These are phyloP conservation scores for Amesomyces nigricolor DNA, from an alignment of 2,329 filamentous ascomycete species.

Conservation along the genomic window DNA sequence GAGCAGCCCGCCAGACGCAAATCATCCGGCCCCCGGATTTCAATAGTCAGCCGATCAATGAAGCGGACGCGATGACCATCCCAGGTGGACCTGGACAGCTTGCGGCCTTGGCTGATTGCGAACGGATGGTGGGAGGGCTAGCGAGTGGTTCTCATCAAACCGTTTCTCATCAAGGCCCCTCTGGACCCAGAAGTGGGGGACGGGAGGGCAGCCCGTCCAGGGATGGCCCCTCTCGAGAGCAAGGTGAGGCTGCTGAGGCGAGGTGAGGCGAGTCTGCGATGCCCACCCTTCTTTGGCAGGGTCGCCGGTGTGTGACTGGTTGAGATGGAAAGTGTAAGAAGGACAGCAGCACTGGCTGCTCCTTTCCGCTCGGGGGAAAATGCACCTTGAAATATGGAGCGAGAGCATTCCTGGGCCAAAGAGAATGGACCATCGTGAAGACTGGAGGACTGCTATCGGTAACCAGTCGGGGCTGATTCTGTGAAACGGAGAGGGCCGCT, in stretches of 20 bases:
- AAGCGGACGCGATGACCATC: neutral
- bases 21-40: slow-evolving; percentile 7
- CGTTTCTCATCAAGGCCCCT: slow-evolving; percentile 2
- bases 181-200: slow-evolving; percentile 7
- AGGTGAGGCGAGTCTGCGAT: neutral
- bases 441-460: neutral
- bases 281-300: neutral
- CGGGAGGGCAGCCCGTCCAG: neutral
- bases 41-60: slow-evolving; percentile 4
- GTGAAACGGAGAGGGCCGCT: neutral
- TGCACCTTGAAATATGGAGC: neutral
- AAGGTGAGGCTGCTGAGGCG: neutral
- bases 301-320: neutral
- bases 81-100: neutral
- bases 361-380: neutral
- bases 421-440: neutral
- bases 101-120: slow-evolving; percentile 6
- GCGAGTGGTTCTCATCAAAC: slow-evolving; percentile 13
- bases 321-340: neutral
- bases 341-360: neutral
- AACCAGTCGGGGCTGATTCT: neutral
- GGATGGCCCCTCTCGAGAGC: slow-evolving; percentile 1
- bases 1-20: neutral
- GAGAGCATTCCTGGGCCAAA: too few relatives aligned
- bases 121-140: neutral